Base-by-base conservation (phyloP, 306 rosid species). In the Biancaea sappan region DNA sequence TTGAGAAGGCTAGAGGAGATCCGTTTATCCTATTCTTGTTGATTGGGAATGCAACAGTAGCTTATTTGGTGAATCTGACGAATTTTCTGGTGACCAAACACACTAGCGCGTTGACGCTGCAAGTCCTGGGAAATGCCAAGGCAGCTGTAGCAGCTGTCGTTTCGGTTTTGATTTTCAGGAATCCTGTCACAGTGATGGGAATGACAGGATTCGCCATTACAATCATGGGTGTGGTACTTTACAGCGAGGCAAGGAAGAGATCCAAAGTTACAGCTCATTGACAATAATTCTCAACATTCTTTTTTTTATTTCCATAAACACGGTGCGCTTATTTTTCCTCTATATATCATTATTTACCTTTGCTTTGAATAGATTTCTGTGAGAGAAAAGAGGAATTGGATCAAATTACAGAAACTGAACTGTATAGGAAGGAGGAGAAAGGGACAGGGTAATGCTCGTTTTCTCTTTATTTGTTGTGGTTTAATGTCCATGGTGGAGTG, bases 191-290 rank as follows among this genome's bases (percentile, higher is more conserved):
- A 40, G 87, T 71, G 1, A 94, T 94, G 97, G 98, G 98, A 0
- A 84, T 94, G 73, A 62, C 89, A 0, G 98, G 98, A 15, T 94
- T 94, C 32, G 93, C 73, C 0, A 83, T 94, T 4, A 91, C 98
- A 0, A 77, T 92, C 4, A 88, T 91, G 96, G 98, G 98, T 3
- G 98, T 91, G 16, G 91, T 89, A 71, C 92, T 94, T 22, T 94
- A 94, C 80, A 92, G 98, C 38, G 98, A 94, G 79, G 98, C 94
- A 2, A 94, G 77, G 89, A 94, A 91, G 87, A 79, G 98, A 67
- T 89, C 96, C 16, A 94, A 94, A 80, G 83, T 80, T 21, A 86
- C 88, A 11, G 68, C 84, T 19, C 88, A 84, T 77, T 84, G 78
- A 78, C 51, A 29, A 43, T 56, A n/a, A 18, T 58, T 24, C 21